Evolutionary conservation across 495 filamentous ascomycete genomes (phyloP).

Genomic region (Bombardia bombarda): DNA sequence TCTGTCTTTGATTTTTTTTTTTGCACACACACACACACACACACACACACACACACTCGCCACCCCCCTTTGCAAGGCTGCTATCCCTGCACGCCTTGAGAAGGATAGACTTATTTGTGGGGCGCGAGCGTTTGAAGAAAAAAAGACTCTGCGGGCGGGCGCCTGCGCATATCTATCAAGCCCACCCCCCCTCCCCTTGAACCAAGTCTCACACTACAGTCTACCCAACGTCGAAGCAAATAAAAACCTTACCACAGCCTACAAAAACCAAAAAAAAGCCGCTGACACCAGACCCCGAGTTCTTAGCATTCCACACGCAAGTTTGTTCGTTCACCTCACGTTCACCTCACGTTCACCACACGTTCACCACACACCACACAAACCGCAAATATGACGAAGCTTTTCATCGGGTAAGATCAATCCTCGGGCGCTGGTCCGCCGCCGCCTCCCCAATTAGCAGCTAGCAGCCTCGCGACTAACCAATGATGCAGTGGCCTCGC

Average conservation of each 20-base stretch:
- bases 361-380: constrained; percentile 21
- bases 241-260: not conserved
- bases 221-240: not conserved
- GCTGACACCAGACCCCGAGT: too few species aligned
- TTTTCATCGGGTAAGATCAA: constrained; percentile 75
- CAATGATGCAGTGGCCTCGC: constrained; percentile 68
- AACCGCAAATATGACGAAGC: constrained; percentile 83
- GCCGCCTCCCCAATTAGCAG: not conserved
- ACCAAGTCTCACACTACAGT: too few species aligned
- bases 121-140: not conserved
- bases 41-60: too few species aligned
- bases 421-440: not conserved
- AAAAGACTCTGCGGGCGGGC: not conserved
- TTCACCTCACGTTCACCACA: too few species aligned
- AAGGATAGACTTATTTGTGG: not conserved
- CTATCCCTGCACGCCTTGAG: not conserved
- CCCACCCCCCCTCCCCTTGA: too few species aligned
- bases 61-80: constrained; percentile 1
- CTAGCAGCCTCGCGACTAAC: constrained; percentile 7
- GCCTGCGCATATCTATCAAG: not conserved
- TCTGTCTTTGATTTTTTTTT: constrained; percentile 5
- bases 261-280: constrained; percentile 1
- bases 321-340: too few species aligned
- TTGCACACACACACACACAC: too few species aligned
- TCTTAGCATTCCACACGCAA: too few species aligned